These are phyloP conservation scores for Cercophora sp. DNA, from an alignment of 495 filamentous ascomycete genomes.

Conservation along the genomic window DNA sequence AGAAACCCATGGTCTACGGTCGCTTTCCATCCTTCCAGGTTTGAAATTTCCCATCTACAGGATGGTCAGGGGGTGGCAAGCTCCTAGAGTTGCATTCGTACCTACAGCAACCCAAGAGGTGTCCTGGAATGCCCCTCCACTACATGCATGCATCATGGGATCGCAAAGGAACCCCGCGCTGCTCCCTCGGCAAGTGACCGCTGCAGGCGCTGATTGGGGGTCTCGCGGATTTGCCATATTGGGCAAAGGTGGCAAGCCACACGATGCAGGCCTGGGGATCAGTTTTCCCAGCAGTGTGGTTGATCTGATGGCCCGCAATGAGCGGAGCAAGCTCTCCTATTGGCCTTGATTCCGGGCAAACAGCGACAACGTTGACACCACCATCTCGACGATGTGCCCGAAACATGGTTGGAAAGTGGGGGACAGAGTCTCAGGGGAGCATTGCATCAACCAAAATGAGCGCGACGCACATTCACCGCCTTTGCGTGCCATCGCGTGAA, in stretches of 20 bases:
- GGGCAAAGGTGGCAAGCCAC: constrained; percentile 8
- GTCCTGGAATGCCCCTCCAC: neutral
- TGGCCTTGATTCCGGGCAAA: too few species aligned
- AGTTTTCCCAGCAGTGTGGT: constrained; percentile 24
- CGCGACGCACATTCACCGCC: too few species aligned
- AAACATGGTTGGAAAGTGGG: too few species aligned
- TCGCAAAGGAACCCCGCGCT: neutral
- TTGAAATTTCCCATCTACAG: neutral
- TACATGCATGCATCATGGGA: constrained; percentile 3
- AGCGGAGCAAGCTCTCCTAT: too few species aligned
- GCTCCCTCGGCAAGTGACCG: constrained; percentile 6
- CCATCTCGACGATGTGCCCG: too few species aligned
- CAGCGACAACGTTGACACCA: too few species aligned
- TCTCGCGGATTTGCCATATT: neutral
- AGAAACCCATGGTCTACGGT: too few species aligned
- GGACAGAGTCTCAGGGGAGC: too few species aligned
- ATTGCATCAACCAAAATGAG: too few species aligned
- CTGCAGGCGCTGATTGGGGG: constrained; percentile 4
- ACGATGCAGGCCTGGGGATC: neutral
- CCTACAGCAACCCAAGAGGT: constrained; percentile 1
- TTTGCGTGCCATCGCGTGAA: too few species aligned
- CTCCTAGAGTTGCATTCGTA: constrained; percentile 2
- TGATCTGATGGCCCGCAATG: constrained; percentile 26
- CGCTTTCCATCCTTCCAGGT: neutral
- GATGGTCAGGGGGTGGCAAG: constrained; percentile 16